phyloP scores from a whole-genome alignment of 1,284 basidiomycete genomes.

The Sporisorium exsertum region DNA sequence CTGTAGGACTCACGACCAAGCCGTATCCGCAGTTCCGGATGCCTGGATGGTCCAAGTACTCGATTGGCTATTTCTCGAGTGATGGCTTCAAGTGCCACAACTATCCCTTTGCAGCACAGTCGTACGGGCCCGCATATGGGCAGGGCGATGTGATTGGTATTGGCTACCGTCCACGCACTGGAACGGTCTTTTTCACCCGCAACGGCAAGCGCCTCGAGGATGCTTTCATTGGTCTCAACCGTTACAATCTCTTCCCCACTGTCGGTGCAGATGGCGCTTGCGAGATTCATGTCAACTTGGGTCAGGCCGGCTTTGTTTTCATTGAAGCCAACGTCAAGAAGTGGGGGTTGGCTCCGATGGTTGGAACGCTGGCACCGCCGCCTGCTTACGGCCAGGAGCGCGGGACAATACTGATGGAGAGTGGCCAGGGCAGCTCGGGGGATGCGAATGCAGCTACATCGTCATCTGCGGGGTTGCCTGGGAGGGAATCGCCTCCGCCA shows the following conservation, averaged over 20 bases:
- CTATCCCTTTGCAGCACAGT: slow-evolving; percentile 89
- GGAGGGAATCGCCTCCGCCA: slow-evolving; percentile 40
- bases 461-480: slow-evolving; percentile 2
- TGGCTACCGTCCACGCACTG: slow-evolving; percentile 66
- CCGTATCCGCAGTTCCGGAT: slow-evolving; percentile 67
- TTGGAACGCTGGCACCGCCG: slow-evolving; percentile 67
- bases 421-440: slow-evolving; percentile 45
- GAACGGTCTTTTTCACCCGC: slow-evolving; percentile 68
- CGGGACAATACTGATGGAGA: slow-evolving; percentile 69
- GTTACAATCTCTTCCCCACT: slow-evolving; percentile 68
- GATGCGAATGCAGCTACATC: slow-evolving; percentile 15
- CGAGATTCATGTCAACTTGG: slow-evolving; percentile 68
- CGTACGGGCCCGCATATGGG: slow-evolving; percentile 86
- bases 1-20: slow-evolving; percentile 67
- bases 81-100: slow-evolving; percentile 98
- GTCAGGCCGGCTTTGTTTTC: slow-evolving; percentile 69
- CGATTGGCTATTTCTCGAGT: slow-evolving; percentile 91
- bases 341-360: slow-evolving; percentile 69
- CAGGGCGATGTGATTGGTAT: slow-evolving; percentile 76
- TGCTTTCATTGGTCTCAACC: slow-evolving; percentile 65
- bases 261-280: slow-evolving; percentile 66
- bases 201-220: slow-evolving; percentile 68
- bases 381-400: slow-evolving; percentile 68
- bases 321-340: slow-evolving; percentile 69
- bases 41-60: slow-evolving; percentile 82